These are phyloP conservation scores for Exophiala aquamarina DNA, from an alignment of 2,329 filamentous ascomycete genomes.

Conservation along the genomic window DNA sequence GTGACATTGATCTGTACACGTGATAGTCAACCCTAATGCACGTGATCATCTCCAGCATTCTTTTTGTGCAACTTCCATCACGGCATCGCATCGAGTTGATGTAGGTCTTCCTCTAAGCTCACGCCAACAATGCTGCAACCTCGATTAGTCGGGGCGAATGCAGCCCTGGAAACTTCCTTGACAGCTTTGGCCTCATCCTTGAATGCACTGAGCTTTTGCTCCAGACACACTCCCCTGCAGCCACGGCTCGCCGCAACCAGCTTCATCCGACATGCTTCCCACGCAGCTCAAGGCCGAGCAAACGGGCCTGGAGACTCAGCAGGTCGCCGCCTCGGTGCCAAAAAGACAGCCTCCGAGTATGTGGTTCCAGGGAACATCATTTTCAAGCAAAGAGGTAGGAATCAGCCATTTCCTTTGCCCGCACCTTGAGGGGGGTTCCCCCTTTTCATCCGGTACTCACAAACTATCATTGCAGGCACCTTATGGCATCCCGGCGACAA, in stretches of 20 bases:
- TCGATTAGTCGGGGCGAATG: conserved; percentile 39
- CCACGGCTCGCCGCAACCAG: conserved; percentile 31
- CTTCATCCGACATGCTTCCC: conserved; percentile 59
- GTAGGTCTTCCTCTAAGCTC: too few relatives aligned
- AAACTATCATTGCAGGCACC: conserved; percentile 56
- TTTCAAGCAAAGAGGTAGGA: conserved; percentile 74
- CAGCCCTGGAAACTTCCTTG: conserved; percentile 40
- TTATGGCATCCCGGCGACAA: conserved; percentile 96
- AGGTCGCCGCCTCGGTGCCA: conserved; percentile 89
- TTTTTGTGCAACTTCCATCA: too few relatives aligned
- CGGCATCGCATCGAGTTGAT: too few relatives aligned
- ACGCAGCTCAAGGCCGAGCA: conserved; percentile 65
- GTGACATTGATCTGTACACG: too few relatives aligned
- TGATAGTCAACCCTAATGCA: too few relatives aligned
- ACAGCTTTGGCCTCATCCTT: conserved; percentile 30
- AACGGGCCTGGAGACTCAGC: conserved; percentile 70
- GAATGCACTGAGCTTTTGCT: conserved; percentile 33
- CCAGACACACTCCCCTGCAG: conserved; percentile 32
- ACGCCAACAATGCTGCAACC: conserved; percentile 41
- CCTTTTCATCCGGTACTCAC: not conserved
- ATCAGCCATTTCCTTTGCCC: too few relatives aligned
- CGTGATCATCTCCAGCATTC: too few relatives aligned
- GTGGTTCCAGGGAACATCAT: conserved; percentile 97
- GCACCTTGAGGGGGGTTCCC: not conserved
- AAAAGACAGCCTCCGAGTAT: conserved; percentile 88